phyloP scores from a whole-genome alignment of 2,329 filamentous ascomycete genomes.

The Bisporella sp. region DNA sequence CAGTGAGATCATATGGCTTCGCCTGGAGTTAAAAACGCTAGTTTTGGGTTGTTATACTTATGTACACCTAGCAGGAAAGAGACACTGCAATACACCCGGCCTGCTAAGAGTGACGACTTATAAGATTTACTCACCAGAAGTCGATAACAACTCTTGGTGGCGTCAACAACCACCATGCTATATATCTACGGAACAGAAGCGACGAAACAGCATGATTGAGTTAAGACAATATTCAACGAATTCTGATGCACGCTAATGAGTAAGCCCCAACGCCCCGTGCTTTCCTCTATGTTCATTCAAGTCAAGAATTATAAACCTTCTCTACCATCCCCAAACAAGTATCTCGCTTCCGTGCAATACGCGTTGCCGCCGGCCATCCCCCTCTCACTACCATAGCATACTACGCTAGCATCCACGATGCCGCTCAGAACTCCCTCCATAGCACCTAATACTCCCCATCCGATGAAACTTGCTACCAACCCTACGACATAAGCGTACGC shows the following conservation, averaged over 20 bases:
- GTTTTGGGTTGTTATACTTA: no score
- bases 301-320: slow-evolving; percentile 3
- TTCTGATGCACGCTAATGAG: background rate
- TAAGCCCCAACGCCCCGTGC: background rate
- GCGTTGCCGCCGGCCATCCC: slow-evolving; percentile 61
- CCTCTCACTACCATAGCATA: slow-evolving; percentile 91
- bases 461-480: slow-evolving; percentile 86
- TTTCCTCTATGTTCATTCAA: background rate
- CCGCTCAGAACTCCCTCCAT: slow-evolving; percentile 85
- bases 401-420: slow-evolving; percentile 79
- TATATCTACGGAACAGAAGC: no score
- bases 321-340: slow-evolving; percentile 69
- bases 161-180: no score
- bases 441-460: slow-evolving; percentile 85
- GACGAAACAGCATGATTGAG: no score
- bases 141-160: no score
- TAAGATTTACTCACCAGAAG: background rate
- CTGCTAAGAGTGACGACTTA: background rate
- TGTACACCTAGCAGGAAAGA: no score
- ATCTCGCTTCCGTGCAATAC: slow-evolving; percentile 88
- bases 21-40: no score
- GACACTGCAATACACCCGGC: no score
- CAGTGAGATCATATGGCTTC: no score
- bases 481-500: slow-evolving; percentile 94
- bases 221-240: background rate